Evolutionary conservation across 2,329 filamentous ascomycete genomes (phyloP).

Genomic region (Didymella exigua): DNA sequence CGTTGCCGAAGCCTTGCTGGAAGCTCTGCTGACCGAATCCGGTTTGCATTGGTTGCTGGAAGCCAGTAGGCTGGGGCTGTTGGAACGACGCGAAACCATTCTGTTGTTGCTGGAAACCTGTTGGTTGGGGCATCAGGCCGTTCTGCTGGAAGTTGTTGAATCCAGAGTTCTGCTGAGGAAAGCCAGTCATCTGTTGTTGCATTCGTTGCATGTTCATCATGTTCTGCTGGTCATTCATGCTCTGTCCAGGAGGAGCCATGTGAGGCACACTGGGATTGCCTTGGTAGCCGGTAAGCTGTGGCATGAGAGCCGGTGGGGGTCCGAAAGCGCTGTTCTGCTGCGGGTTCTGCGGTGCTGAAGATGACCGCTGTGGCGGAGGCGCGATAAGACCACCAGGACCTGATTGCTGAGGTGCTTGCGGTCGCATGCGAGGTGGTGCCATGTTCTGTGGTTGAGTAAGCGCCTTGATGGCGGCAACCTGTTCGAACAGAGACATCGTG

Average conservation of each 20-base stretch:
- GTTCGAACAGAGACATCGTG: slow-evolving; percentile 45
- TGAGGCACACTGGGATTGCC: slow-evolving; percentile 58
- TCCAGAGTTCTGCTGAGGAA: slow-evolving; percentile 43
- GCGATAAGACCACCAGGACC: slow-evolving; percentile 68
- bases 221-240: slow-evolving; percentile 68
- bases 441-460: slow-evolving; percentile 45
- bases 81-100: slow-evolving; percentile 50
- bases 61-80: slow-evolving; percentile 52
- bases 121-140: slow-evolving; percentile 48
- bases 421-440: slow-evolving; percentile 66
- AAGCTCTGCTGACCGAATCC: slow-evolving; percentile 30
- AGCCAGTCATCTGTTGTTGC: slow-evolving; percentile 49
- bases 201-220: slow-evolving; percentile 45
- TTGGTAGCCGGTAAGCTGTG: slow-evolving; percentile 78
- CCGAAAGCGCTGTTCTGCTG: slow-evolving; percentile 71
- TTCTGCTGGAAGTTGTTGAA: slow-evolving; percentile 42
- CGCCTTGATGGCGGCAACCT: slow-evolving; percentile 47
- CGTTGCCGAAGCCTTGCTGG: slow-evolving; percentile 53
- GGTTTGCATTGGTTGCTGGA: slow-evolving; percentile 57
- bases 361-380: slow-evolving; percentile 78
- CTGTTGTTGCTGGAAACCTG: slow-evolving; percentile 55
- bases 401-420: slow-evolving; percentile 70
- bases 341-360: slow-evolving; percentile 83
- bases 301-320: slow-evolving; percentile 73
- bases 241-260: slow-evolving; percentile 76